phyloP scores from a whole-genome alignment of 2,329 filamentous ascomycete species.

The Trichoderma sp. region DNA sequence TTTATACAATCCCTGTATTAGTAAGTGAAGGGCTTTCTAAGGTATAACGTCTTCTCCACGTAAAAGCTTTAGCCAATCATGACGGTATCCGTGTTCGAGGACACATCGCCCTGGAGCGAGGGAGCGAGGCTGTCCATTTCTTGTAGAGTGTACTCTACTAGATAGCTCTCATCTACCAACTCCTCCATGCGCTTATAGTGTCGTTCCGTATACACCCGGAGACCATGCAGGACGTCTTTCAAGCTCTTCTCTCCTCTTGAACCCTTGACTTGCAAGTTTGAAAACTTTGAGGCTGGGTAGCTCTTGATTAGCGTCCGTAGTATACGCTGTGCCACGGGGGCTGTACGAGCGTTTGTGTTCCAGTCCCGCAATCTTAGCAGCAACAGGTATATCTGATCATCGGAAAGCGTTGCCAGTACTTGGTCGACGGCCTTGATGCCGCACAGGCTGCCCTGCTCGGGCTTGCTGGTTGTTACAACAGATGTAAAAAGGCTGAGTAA shows the following conservation, averaged over 20 bases:
- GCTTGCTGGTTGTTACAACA: constrained; percentile 67
- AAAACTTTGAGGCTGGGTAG: constrained; percentile 78
- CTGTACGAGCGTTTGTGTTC: constrained; percentile 93
- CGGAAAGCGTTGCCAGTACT: constrained; percentile 75
- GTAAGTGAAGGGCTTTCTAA: neutral
- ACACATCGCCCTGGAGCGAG: constrained; percentile 40
- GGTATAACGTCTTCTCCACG: neutral
- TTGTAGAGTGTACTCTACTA: constrained; percentile 88
- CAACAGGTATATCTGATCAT: constrained; percentile 83
- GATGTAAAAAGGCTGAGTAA: constrained; percentile 82
- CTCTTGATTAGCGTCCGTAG: constrained; percentile 77
- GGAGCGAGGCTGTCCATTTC: constrained; percentile 82
- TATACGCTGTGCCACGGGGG: constrained; percentile 82
- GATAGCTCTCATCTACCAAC: constrained; percentile 88
- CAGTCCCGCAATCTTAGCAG: constrained; percentile 86
- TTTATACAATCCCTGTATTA: neutral
- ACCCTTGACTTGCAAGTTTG: constrained; percentile 66
- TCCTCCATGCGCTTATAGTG: constrained; percentile 92
- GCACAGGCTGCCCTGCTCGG: constrained; percentile 65
- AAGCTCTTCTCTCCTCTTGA: constrained; percentile 66
- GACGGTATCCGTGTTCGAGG: constrained; percentile 47
- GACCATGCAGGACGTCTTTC: constrained; percentile 83
- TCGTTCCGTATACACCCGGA: constrained; percentile 87
- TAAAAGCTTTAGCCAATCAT: constrained; percentile 43
- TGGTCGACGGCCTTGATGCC: constrained; percentile 76